Percentiles rank a stretch among this genome's conserved stretches.
phyloP scores from a whole-genome alignment of 2,329 filamentous ascomycete genomes.

The Colletotrichum melonis region DNA sequence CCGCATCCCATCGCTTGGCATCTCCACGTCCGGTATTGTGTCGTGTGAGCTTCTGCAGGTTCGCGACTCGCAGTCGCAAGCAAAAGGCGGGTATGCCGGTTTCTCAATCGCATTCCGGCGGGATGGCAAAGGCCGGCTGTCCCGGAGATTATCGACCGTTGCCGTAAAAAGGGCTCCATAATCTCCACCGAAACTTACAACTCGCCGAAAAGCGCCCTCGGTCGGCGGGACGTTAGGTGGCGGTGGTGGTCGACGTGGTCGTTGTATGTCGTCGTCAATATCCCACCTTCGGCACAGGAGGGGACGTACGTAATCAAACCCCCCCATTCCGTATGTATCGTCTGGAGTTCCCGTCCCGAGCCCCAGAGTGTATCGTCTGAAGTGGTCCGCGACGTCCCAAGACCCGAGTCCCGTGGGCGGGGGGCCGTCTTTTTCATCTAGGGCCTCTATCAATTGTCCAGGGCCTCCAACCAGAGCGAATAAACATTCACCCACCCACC shows the following conservation, averaged over 20 bases:
- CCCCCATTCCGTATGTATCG: not conserved
- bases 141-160: constrained; percentile 2
- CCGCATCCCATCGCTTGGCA: not conserved
- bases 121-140: not conserved
- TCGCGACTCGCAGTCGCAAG: no score
- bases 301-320: constrained; percentile 5
- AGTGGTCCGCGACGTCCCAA: constrained; percentile 26
- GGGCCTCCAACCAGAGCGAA: not conserved
- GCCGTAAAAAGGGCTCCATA: not conserved
- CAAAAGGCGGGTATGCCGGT: not conserved
- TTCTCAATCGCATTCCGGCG: not conserved
- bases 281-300: not conserved
- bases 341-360: constrained; percentile 15
- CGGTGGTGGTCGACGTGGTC: no score
- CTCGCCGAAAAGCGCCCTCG: not conserved
- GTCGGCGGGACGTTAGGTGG: not conserved
- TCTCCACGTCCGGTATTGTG: not conserved
- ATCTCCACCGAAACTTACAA: not conserved
- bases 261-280: not conserved
- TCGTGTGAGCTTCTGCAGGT: not conserved
- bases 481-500: not conserved
- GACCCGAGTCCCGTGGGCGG: constrained; percentile 4
- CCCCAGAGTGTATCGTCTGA: constrained; percentile 27
- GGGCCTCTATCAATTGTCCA: not conserved
- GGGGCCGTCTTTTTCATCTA: not conserved